Evolutionary conservation across 805 yeast genomes (phyloP), one percentile per base, ranked within the genome.

Genomic region (Soucietia sequanensis): DNA sequence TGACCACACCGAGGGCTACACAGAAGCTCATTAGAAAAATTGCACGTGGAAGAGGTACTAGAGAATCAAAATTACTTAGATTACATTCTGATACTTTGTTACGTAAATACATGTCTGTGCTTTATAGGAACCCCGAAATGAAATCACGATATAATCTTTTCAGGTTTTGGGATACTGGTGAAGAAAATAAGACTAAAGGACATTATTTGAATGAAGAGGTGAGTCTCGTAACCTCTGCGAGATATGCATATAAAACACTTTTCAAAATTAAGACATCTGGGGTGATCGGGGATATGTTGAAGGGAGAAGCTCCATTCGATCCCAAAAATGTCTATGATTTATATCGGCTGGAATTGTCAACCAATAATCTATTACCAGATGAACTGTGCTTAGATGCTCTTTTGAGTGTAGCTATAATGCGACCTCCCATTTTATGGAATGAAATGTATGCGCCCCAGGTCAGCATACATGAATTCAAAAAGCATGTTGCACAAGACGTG

Each of bases 381-480:
- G 62, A 56, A 19, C 43, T 43, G 3, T 59, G 70, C 34, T 35
- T 68, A 10, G 23, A 60, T 3, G 72, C 80, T 0, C 56, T 83
- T 17, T 63, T 83, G 20, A n/a, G n/a, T n/a, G 51, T 63, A 1
- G 79, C 83, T 0, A 68, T 81, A 5, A 50, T 60, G 43, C 44
- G 35, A 5, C 42, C 53, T 5, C 44, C 48, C 21, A 30, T 70
- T 3, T 32, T 58, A 12, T 81, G 86, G 86, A 77, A 64, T 7
- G 57, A 59, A 1, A 33, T 67, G 25, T 72, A 59, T 34, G 84
- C 89, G 0, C 64, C 81, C 1, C 86, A 81, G 44, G 63, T 78
- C 17, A 80, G 84, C 0, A 65, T 79, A 2, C 69, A 64, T 24
- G 85, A 81, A 50, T 75, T 81, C 54, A 69, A 75, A 37, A 63